These are phyloP conservation scores for Geotrichum restrictum DNA, from an alignment of 1,139 yeast genomes.

Conservation along the genomic window DNA sequence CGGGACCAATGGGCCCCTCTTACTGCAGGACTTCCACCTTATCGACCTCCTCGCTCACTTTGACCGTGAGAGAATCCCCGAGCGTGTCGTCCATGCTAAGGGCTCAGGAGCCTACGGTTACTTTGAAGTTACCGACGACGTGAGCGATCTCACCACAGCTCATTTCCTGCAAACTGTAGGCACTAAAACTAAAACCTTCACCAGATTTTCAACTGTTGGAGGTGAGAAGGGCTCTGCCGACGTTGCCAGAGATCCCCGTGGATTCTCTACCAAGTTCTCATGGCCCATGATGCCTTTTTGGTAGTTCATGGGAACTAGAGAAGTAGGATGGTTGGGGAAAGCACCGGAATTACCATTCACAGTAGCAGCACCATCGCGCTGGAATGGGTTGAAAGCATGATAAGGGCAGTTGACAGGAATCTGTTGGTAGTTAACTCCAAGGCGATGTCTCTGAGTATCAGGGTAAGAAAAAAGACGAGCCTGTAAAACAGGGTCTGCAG, in stretches of 20 bases:
- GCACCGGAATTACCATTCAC: slow-evolving; percentile 77
- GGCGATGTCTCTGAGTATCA: slow-evolving; percentile 70
- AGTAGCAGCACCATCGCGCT: slow-evolving; percentile 84
- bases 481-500: slow-evolving; percentile 85
- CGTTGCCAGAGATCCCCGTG: slow-evolving; percentile 87
- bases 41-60: slow-evolving; percentile 77
- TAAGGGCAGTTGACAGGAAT: slow-evolving; percentile 65
- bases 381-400: slow-evolving; percentile 40
- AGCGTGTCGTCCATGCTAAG: slow-evolving; percentile 86
- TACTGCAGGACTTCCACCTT: slow-evolving; percentile 73
- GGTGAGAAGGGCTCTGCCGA: slow-evolving; percentile 85
- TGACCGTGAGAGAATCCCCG: slow-evolving; percentile 84
- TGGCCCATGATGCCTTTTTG: slow-evolving; percentile 39
- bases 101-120: slow-evolving; percentile 84
- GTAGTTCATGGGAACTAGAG: slow-evolving; percentile 51
- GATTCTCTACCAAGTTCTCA: slow-evolving; percentile 70
- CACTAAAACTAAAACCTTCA: slow-evolving; percentile 67
- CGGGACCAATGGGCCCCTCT: slow-evolving; percentile 70
- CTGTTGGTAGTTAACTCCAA: slow-evolving; percentile 67
- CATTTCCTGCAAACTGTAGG: slow-evolving; percentile 70
- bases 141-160: slow-evolving; percentile 67
- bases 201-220: slow-evolving; percentile 85
- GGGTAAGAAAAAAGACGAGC: slow-evolving; percentile 80
- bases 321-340: slow-evolving; percentile 60
- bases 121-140: slow-evolving; percentile 79